Percentiles rank a stretch among this genome's conserved stretches.
Evolutionary conservation across 805 yeast genomes (phyloP).

Genomic region (Metschnikowia aberdeeniae): DNA sequence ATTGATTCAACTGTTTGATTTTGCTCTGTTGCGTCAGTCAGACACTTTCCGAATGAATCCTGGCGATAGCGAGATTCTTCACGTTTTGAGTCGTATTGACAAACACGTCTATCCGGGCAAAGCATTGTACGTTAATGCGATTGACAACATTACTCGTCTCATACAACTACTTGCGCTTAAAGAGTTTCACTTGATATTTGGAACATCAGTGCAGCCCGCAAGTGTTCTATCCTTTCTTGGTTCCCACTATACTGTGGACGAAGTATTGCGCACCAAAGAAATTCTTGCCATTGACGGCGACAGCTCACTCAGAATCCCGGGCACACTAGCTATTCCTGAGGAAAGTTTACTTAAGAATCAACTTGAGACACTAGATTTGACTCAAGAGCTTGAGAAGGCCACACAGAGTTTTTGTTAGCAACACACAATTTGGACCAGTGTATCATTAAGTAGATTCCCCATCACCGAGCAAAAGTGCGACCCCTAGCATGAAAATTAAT

Average conservation of each 20-base stretch:
- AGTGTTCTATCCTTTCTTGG: constrained; percentile 4
- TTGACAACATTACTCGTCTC: constrained; percentile 13
- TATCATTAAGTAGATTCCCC: neutral
- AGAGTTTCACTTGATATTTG: neutral
- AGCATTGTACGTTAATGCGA: constrained; percentile 10
- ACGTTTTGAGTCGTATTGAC: constrained; percentile 9
- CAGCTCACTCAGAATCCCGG: neutral
- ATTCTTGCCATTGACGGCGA: constrained; percentile 2
- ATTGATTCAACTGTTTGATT: constrained; percentile 8
- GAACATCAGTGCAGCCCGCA: constrained; percentile 1
- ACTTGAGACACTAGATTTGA: constrained; percentile 8
- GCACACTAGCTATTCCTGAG: constrained; percentile 3
- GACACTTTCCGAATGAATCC: constrained; percentile 2
- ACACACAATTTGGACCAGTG: neutral
- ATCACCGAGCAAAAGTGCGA: neutral
- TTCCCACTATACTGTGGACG: constrained; percentile 9
- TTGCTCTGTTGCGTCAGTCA: constrained; percentile 5
- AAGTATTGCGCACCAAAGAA: constrained; percentile 10
- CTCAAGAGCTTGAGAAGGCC: constrained; percentile 7
- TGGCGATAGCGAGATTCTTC: constrained; percentile 6
- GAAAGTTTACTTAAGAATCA: constrained; percentile 3
- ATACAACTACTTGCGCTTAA: constrained; percentile 12
- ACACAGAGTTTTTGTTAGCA: neutral
- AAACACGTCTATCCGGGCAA: constrained; percentile 14
- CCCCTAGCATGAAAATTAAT: neutral